A percentile compares a stretch with the other conserved stretches of the same genome.
phyloP scores from a whole-genome alignment of 2,329 filamentous ascomycete species.

The Hypoxylon sp. region DNA sequence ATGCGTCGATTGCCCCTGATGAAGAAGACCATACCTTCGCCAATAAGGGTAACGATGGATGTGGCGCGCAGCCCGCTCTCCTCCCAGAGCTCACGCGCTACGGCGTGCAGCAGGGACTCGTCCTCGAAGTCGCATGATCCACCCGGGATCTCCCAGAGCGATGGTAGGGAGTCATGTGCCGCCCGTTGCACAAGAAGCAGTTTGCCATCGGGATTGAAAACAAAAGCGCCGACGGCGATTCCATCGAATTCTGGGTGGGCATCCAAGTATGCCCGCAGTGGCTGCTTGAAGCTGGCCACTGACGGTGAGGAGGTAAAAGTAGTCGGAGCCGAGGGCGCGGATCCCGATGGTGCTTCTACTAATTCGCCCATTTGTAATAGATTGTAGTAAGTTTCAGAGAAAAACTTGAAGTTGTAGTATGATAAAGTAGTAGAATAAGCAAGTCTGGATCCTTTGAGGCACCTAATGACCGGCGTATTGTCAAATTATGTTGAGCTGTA shows the following conservation, averaged over 20 bases:
- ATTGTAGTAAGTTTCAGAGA: conserved; percentile 10
- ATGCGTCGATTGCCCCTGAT: conserved; percentile 40
- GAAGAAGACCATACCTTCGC: conserved; percentile 43
- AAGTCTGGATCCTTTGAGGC: not conserved
- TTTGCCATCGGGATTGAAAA: conserved; percentile 49
- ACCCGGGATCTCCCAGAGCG: conserved; percentile 61
- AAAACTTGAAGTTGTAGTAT: conserved; percentile 7
- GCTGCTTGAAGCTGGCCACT: conserved; percentile 44
- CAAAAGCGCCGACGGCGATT: conserved; percentile 51
- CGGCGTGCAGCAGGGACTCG: conserved; percentile 56
- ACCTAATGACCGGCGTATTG: not conserved
- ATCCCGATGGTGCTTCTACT: conserved; percentile 11
- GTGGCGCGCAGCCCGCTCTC: conserved; percentile 56
- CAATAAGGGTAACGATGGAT: conserved; percentile 45
- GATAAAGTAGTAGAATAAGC: conserved; percentile 7
- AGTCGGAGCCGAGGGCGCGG: conserved; percentile 34
- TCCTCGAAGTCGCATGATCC: conserved; percentile 58
- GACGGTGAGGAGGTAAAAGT: conserved; percentile 45
- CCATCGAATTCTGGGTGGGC: conserved; percentile 44
- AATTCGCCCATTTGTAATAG: conserved; percentile 21
- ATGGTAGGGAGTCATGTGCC: conserved; percentile 55
- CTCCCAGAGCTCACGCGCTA: conserved; percentile 60
- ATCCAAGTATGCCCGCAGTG: conserved; percentile 47
- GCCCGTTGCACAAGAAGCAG: conserved; percentile 60
- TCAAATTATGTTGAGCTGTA: conserved; percentile 12